These are phyloP conservation scores for Carex cristatella DNA, from an alignment of 176 grass and related monocot genomes.

Conservation along the genomic window DNA sequence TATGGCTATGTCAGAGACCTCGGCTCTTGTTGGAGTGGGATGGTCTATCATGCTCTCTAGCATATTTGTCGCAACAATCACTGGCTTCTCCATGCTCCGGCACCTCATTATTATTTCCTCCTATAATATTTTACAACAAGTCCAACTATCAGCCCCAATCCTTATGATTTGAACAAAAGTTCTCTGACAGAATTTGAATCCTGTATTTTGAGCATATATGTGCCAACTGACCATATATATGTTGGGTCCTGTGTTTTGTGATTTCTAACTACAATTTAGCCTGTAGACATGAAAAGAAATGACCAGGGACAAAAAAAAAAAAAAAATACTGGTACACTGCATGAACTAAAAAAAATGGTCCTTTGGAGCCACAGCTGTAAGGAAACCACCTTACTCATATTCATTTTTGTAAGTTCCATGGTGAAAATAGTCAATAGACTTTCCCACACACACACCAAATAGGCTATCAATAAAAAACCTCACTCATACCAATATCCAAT, in stretches of 20 bases:
- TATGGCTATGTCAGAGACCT: conserved; percentile 97
- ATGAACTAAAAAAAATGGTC: too few relatives aligned
- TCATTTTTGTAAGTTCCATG: not conserved
- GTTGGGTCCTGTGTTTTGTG: not conserved
- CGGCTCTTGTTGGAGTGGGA: conserved; percentile 93
- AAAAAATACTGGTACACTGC: too few relatives aligned
- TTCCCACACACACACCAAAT: not conserved
- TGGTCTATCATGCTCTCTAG: conserved; percentile 97
- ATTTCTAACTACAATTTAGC: not conserved
- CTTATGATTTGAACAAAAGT: not conserved
- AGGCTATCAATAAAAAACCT: not conserved
- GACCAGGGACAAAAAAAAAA: not conserved
- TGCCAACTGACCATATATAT: not conserved
- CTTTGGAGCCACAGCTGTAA: not conserved
- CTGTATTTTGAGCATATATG: not conserved
- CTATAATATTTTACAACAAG: conserved; percentile 28
- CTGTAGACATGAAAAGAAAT: not conserved
- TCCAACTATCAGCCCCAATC: not conserved
- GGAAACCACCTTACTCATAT: not conserved
- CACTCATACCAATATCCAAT: not conserved
- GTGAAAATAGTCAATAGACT: not conserved
- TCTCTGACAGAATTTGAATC: not conserved
- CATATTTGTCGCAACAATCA: conserved; percentile 99
- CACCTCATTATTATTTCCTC: conserved; percentile 85
- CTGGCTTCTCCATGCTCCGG: conserved; percentile 79